phyloP scores from a whole-genome alignment of 2,329 filamentous ascomycete species.

The Tolypocladium tropicale region DNA sequence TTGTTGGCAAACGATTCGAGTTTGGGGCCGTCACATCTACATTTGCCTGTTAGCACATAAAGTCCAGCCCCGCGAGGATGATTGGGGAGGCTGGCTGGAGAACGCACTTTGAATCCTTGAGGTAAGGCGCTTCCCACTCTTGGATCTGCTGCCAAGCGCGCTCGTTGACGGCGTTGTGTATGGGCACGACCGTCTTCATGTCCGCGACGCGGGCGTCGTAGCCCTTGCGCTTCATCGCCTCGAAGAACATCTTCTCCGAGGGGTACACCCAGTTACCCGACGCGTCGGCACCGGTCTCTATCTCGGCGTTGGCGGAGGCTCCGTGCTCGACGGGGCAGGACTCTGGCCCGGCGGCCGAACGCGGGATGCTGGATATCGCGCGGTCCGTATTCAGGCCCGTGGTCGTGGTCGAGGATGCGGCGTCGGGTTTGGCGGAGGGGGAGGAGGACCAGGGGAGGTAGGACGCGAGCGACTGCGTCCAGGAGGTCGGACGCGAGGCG shows the following conservation, averaged over 20 bases:
- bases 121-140: constrained; percentile 69
- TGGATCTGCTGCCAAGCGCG: constrained; percentile 88
- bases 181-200: constrained; percentile 88
- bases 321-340: constrained; percentile 29
- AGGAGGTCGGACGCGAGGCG: constrained; percentile 22
- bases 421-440: constrained; percentile 9
- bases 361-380: constrained; percentile 71
- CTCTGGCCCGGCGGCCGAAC: constrained; percentile 30
- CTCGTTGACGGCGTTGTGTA: constrained; percentile 98
- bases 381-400: constrained; percentile 51
- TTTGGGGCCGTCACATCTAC: constrained; percentile 60
- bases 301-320: constrained; percentile 59
- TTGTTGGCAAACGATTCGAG: constrained; percentile 77
- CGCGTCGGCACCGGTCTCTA: constrained; percentile 61
- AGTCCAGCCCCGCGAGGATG: neutral
- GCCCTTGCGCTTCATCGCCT: constrained; percentile 87
- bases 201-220: constrained; percentile 61
- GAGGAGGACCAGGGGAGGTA: constrained; percentile 30
- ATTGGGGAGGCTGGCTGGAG: neutral
- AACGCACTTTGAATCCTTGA: constrained; percentile 43
- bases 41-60: neutral
- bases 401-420: constrained; percentile 7
- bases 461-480: constrained; percentile 31
- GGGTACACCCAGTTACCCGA: constrained; percentile 96
- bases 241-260: constrained; percentile 95